A percentile compares a stretch with the other conserved stretches of the same genome.
These are phyloP conservation scores for Ceriops tagal DNA, from an alignment of 345 rosid genomes.

Conservation along the genomic window DNA sequence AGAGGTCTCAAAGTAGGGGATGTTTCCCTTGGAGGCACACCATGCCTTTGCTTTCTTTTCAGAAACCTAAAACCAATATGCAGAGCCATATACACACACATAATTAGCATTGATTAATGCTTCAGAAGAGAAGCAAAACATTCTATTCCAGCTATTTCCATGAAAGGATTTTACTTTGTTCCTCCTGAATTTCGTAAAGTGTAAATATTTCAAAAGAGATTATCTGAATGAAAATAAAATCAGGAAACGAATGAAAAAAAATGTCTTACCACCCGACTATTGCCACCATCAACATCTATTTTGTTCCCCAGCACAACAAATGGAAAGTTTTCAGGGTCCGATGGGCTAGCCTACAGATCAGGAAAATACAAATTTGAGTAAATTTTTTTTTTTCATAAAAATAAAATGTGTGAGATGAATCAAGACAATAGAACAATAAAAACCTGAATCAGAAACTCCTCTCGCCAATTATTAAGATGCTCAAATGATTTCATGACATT, in stretches of 20 bases:
- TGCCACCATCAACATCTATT: slow-evolving; percentile 3
- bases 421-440: slow-evolving; percentile 1
- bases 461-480: slow-evolving; percentile 47
- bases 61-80: slow-evolving; percentile 51
- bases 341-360: slow-evolving; percentile 65
- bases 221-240: not conserved
- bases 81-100: not conserved
- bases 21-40: slow-evolving; percentile 91
- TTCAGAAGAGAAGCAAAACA: not conserved
- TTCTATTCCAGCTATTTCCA: not conserved
- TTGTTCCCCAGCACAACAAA: slow-evolving; percentile 1
- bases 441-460: slow-evolving; percentile 48
- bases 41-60: slow-evolving; percentile 94
- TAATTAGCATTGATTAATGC: not conserved
- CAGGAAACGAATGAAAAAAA: not conserved
- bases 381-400: not conserved
- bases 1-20: slow-evolving; percentile 88
- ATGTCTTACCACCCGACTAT: slow-evolving; percentile 71
- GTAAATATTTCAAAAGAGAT: not conserved
- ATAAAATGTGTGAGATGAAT: not conserved
- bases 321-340: slow-evolving; percentile 64
- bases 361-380: not conserved
- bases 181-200: not conserved
- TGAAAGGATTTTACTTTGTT: not conserved
- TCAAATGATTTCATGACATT: slow-evolving; percentile 52